phyloP scores from a whole-genome alignment of 179 eudicot genomes.

The Drosera spatulata region DNA sequence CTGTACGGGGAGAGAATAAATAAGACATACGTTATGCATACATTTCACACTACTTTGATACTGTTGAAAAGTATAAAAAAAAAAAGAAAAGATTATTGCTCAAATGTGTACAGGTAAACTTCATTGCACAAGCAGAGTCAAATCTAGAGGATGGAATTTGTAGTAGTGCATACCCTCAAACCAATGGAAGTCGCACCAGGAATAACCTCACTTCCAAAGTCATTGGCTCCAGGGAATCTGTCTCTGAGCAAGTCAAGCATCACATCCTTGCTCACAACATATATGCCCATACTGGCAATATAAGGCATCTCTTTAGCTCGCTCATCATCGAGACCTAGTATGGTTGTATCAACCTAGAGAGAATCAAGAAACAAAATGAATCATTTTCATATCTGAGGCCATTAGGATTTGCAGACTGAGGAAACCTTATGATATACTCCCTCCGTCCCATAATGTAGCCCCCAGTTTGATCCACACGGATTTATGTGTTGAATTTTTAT shows the following conservation, averaged over 20 bases:
- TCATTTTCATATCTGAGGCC: too few relatives aligned
- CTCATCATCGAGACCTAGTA: constrained; percentile 85
- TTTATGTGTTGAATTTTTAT: too few relatives aligned
- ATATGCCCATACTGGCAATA: constrained; percentile 99
- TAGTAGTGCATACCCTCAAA: constrained; percentile 46
- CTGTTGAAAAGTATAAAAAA: too few relatives aligned
- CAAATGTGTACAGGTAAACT: too few relatives aligned
- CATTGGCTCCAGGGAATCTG: constrained; percentile 84
- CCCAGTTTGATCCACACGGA: too few relatives aligned
- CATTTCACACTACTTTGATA: too few relatives aligned
- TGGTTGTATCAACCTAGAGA: constrained; percentile 85
- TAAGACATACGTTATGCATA: background rate
- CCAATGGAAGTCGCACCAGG: constrained; percentile 91
- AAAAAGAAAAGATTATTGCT: too few relatives aligned
- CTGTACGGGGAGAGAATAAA: constrained; percentile 18
- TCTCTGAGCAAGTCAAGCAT: constrained; percentile 74
- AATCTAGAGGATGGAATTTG: background rate
- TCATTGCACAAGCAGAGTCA: too few relatives aligned
- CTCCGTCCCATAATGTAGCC: too few relatives aligned
- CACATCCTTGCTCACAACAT: constrained; percentile 92
- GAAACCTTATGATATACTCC: too few relatives aligned
- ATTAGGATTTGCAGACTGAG: too few relatives aligned
- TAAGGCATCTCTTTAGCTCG: constrained; percentile 97
- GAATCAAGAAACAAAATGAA: background rate
- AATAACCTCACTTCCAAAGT: constrained; percentile 97